A percentile compares a stretch with the other conserved stretches of the same genome.
phyloP scores from a whole-genome alignment of 208 protist species.

The Trypanosoma scelopori region DNA sequence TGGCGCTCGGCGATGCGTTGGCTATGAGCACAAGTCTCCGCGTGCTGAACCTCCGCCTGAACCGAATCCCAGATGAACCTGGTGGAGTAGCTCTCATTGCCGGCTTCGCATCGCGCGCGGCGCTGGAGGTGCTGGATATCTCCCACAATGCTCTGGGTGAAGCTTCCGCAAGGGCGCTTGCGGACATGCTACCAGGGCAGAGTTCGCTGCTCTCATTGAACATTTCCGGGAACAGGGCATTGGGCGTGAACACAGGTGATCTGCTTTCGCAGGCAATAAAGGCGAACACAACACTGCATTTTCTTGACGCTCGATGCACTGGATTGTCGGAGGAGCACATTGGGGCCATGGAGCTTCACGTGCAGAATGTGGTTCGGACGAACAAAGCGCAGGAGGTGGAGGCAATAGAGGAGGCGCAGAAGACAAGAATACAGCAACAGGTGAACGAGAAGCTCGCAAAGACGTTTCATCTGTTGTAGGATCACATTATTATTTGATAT shows the following conservation, averaged over 20 bases:
- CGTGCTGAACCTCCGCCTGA: slow-evolving; percentile 73
- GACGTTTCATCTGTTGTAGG: slow-evolving; percentile 8
- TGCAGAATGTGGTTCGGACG: slow-evolving; percentile 45
- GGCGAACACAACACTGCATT: slow-evolving; percentile 49
- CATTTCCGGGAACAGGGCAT: slow-evolving; percentile 62
- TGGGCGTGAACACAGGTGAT: slow-evolving; percentile 37
- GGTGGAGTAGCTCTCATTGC: slow-evolving; percentile 60
- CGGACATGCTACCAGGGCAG: slow-evolving; percentile 50
- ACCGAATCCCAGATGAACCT: slow-evolving; percentile 68
- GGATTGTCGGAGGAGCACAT: slow-evolving; percentile 45
- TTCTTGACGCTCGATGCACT: slow-evolving; percentile 69
- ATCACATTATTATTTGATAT: slow-evolving; percentile 11
- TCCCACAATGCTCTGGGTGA: slow-evolving; percentile 72
- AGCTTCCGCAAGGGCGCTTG: slow-evolving; percentile 43
- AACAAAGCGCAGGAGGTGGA: slow-evolving; percentile 22
- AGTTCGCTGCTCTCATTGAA: slow-evolving; percentile 50
- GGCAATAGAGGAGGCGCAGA: slow-evolving; percentile 30
- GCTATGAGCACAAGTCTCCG: slow-evolving; percentile 75
- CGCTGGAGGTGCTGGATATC: slow-evolving; percentile 65
- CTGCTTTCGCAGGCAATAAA: slow-evolving; percentile 45
- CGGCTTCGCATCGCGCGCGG: slow-evolving; percentile 46
- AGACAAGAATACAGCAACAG: slow-evolving; percentile 25
- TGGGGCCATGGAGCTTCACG: slow-evolving; percentile 34
- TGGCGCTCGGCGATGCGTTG: slow-evolving; percentile 66
- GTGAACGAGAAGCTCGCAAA: slow-evolving; percentile 25